Percentiles rank a stretch among this genome's conserved stretches.
phyloP scores from a whole-genome alignment of 2,329 filamentous ascomycete species.

The Capronia coronata region DNA sequence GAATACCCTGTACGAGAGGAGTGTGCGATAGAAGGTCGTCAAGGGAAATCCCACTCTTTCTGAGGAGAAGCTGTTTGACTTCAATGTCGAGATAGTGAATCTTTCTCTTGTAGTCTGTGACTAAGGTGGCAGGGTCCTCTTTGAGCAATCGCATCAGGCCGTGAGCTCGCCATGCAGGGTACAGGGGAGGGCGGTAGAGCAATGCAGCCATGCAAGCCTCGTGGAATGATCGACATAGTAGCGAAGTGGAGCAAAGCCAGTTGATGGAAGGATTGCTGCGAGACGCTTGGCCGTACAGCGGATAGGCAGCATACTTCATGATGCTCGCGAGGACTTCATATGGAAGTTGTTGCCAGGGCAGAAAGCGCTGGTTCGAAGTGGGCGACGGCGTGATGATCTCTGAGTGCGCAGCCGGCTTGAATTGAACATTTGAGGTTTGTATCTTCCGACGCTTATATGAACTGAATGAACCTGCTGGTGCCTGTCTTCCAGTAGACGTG shows the following conservation, averaged over 20 bases:
- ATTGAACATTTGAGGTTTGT: not conserved
- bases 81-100: conserved; percentile 65
- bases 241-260: conserved; percentile 61
- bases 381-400: not conserved
- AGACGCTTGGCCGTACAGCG: conserved; percentile 47
- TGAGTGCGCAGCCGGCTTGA: not conserved
- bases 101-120: conserved; percentile 60
- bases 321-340: conserved; percentile 65
- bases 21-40: conserved; percentile 55
- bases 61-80: conserved; percentile 51
- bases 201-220: conserved; percentile 68
- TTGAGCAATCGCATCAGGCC: conserved; percentile 50
- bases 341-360: conserved; percentile 56
- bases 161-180: conserved; percentile 45
- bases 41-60: conserved; percentile 52
- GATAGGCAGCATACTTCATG: conserved; percentile 60
- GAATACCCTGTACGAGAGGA: conserved; percentile 61
- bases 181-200: conserved; percentile 63
- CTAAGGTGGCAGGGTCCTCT: conserved; percentile 39
- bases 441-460: conserved; percentile 18
- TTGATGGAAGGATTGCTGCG: conserved; percentile 40
- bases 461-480: conserved; percentile 2
- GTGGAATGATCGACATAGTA: conserved; percentile 57
- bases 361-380: conserved; percentile 34
- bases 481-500: not conserved